These are phyloP conservation scores for Saturnispora galanensis DNA, from an alignment of 805 yeast genomes.

Conservation along the genomic window DNA sequence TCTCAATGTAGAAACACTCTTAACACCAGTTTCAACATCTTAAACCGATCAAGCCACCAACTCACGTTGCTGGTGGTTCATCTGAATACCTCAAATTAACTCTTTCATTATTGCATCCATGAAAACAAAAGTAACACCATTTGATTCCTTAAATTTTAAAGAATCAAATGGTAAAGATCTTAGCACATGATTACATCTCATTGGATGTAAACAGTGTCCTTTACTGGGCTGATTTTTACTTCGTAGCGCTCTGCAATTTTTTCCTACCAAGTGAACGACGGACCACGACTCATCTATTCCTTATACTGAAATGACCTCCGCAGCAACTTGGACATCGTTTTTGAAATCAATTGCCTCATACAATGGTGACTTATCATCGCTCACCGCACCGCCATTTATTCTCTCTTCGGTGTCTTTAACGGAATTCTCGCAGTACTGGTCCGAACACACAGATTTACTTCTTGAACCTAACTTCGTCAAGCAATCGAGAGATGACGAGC, in stretches of 20 bases:
- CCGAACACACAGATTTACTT: conserved; percentile 79
- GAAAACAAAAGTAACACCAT: no score
- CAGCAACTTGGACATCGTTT: conserved; percentile 81
- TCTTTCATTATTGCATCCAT: no score
- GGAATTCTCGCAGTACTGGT: conserved; percentile 95
- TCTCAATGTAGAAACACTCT: no score
- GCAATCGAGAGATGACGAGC: conserved; percentile 27
- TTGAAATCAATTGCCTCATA: conserved; percentile 84
- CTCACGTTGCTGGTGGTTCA: no score
- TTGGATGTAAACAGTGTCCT: no score
- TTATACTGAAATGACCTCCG: conserved; percentile 10
- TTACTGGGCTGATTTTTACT: no score
- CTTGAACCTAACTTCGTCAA: conserved; percentile 53
- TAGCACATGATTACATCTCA: no score
- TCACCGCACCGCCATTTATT: conserved; percentile 97
- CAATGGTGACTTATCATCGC: conserved; percentile 84
- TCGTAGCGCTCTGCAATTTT: neutral
- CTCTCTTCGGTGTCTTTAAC: conserved; percentile 79
- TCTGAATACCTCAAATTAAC: no score
- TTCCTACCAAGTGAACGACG: neutral
- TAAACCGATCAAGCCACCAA: no score
- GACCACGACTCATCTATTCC: neutral
- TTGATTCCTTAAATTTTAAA: no score
- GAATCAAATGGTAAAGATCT: no score
- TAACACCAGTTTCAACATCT: no score